Conservation (phyloP, 1,139 yeast species). For the Kluyveromyces sp. region DNA sequence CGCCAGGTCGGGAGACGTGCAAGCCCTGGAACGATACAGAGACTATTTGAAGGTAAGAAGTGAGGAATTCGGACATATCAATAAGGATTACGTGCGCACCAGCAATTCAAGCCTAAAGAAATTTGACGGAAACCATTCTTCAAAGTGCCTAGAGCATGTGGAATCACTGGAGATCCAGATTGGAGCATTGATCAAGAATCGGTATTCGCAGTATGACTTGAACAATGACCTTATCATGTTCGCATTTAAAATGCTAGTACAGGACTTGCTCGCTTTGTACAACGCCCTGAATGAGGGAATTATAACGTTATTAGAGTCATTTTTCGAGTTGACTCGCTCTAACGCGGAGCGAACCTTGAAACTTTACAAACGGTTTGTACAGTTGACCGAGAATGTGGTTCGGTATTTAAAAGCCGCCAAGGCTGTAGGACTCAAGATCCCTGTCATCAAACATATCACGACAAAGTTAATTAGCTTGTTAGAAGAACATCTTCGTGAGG, state of each 20-base stretch:
- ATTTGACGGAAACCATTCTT: constrained; percentile 67
- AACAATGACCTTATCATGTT: constrained; percentile 78
- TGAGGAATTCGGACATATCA: constrained; percentile 56
- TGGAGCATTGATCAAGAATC: constrained; percentile 65
- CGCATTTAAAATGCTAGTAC: constrained; percentile 78
- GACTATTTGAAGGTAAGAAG: constrained; percentile 65
- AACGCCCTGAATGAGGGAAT: constrained; percentile 94
- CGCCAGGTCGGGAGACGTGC: constrained; percentile 43
- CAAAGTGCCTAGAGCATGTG: constrained; percentile 65
- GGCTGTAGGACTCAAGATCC: constrained; percentile 84
- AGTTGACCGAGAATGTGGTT: constrained; percentile 81
- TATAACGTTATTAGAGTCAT: constrained; percentile 84
- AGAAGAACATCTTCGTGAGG: constrained; percentile 64
- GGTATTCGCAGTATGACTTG: constrained; percentile 58
- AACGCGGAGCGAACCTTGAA: constrained; percentile 86
- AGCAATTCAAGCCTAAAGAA: constrained; percentile 45
- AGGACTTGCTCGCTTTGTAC: constrained; percentile 75
- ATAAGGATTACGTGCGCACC: constrained; percentile 73
- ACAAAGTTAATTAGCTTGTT: constrained; percentile 82
- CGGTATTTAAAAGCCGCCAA: constrained; percentile 84
- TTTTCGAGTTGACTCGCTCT: constrained; percentile 78
- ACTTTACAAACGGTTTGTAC: constrained; percentile 78
- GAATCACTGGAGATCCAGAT: constrained; percentile 82
- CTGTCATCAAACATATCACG: constrained; percentile 95
- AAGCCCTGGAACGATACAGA: constrained; percentile 60